phyloP scores from a whole-genome alignment of 371 early-diverging fungal species.

The Rhizomucor pusillus region DNA sequence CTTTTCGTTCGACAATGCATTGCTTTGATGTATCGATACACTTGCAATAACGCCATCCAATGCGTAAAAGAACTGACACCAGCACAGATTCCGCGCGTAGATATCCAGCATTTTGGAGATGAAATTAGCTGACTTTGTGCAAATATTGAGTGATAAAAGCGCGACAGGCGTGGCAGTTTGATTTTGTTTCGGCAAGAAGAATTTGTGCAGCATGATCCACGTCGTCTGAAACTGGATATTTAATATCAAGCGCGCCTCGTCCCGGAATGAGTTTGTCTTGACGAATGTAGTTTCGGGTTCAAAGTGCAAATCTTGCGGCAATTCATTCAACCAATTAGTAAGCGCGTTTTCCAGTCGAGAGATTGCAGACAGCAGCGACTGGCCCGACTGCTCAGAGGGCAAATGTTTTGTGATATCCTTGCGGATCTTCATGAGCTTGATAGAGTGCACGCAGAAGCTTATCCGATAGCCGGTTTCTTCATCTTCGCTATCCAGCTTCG shows the following conservation, averaged over 20 bases:
- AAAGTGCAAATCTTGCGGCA: slow-evolving; percentile 36
- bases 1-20: slow-evolving; percentile 39
- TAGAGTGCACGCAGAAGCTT: slow-evolving; percentile 46
- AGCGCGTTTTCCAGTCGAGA: slow-evolving; percentile 52
- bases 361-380: slow-evolving; percentile 44
- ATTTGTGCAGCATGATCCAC: slow-evolving; percentile 51
- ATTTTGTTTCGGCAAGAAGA: slow-evolving; percentile 39
- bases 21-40: slow-evolving; percentile 46
- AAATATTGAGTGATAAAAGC: slow-evolving; percentile 28
- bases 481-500: slow-evolving; percentile 42
- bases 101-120: slow-evolving; percentile 47
- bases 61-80: slow-evolving; percentile 48
- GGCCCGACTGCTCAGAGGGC: slow-evolving; percentile 46
- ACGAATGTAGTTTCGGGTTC: slow-evolving; percentile 26
- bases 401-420: slow-evolving; percentile 53
- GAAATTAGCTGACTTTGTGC: slow-evolving; percentile 30
- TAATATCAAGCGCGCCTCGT: slow-evolving; percentile 38
- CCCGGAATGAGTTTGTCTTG: slow-evolving; percentile 33
- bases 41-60: slow-evolving; percentile 49
- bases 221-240: slow-evolving; percentile 46
- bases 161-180: slow-evolving; percentile 37
- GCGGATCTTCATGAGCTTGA: slow-evolving; percentile 56
- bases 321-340: slow-evolving; percentile 47
- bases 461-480: slow-evolving; percentile 47
- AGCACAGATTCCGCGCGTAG: slow-evolving; percentile 32